phyloP scores from a whole-genome alignment of 371 early-diverging fungal genomes.

The Cokeromyces recurvatus region DNA sequence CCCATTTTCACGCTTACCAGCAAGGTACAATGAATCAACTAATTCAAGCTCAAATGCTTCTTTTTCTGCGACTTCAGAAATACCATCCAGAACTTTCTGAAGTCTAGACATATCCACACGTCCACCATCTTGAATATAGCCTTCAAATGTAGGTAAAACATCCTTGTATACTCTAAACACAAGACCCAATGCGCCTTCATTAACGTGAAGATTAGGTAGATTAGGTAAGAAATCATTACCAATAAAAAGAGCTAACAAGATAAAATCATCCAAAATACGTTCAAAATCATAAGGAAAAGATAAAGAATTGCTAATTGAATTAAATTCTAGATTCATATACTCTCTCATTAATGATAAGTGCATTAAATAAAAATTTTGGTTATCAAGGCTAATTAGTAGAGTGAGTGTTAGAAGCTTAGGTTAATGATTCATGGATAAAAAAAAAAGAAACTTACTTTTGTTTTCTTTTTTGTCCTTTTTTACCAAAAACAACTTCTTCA shows the following conservation, averaged over 20 bases:
- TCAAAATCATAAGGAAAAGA: constrained; percentile 80
- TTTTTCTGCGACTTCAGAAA: constrained; percentile 57
- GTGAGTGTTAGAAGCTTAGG: not conserved
- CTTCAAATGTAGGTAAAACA: constrained; percentile 63
- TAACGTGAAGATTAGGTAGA: constrained; percentile 92
- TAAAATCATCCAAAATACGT: constrained; percentile 95
- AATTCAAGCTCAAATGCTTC: constrained; percentile 64
- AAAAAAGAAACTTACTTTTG: constrained; percentile 25
- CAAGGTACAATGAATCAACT: constrained; percentile 55
- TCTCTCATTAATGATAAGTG: constrained; percentile 89
- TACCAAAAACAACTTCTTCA: constrained; percentile 93
- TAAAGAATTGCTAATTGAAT: constrained; percentile 40
- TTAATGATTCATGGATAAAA: no score
- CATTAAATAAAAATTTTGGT: constrained; percentile 73
- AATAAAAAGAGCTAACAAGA: constrained; percentile 90
- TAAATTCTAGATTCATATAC: constrained; percentile 88
- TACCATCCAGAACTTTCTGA: constrained; percentile 57
- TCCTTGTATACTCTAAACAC: constrained; percentile 86
- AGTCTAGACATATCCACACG: constrained; percentile 59
- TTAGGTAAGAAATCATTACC: constrained; percentile 99
- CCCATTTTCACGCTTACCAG: constrained; percentile 51
- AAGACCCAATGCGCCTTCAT: constrained; percentile 85
- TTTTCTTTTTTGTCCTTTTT: constrained; percentile 52
- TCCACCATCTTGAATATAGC: constrained; percentile 88
- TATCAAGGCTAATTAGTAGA: constrained; percentile 33